These are phyloP conservation scores for Tripterygium wilfordii DNA, from an alignment of 177 flowering plant genomes.

Conservation along the genomic window DNA sequence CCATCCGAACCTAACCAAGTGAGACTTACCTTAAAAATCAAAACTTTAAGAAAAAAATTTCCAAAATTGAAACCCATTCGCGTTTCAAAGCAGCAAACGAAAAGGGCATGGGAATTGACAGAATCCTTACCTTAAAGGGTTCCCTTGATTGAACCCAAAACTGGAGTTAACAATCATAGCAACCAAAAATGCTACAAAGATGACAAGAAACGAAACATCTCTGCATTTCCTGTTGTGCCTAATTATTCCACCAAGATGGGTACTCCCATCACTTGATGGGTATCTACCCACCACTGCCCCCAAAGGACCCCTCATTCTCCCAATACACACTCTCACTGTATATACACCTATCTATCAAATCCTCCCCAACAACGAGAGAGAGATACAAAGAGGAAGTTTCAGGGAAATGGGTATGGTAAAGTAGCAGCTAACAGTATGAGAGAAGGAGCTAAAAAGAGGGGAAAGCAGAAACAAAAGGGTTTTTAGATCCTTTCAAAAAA, in stretches of 20 bases:
- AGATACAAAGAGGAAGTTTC: no score
- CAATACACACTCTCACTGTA: background rate
- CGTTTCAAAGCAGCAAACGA: background rate
- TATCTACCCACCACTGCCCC: slow-evolving; percentile 80
- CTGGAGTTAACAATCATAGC: slow-evolving; percentile 94
- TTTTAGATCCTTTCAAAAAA: no score
- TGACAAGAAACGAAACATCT: slow-evolving; percentile 66
- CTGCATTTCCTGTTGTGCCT: slow-evolving; percentile 87
- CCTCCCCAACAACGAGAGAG: background rate
- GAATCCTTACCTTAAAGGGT: slow-evolving; percentile 60
- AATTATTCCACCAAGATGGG: slow-evolving; percentile 56
- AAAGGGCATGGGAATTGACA: background rate
- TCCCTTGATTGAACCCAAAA: slow-evolving; percentile 82
- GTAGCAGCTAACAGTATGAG: no score
- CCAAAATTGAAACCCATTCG: background rate
- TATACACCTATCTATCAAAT: background rate
- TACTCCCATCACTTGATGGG: slow-evolving; percentile 61
- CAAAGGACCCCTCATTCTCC: slow-evolving; percentile 67
- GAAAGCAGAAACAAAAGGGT: no score
- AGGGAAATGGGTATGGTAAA: no score
- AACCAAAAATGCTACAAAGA: slow-evolving; percentile 85
- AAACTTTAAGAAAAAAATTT: background rate
- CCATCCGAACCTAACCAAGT: no score
- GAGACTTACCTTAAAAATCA: no score
- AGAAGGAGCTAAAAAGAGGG: no score